phyloP scores from a whole-genome alignment of 495 filamentous ascomycete species.

The Xylaria venustula region DNA sequence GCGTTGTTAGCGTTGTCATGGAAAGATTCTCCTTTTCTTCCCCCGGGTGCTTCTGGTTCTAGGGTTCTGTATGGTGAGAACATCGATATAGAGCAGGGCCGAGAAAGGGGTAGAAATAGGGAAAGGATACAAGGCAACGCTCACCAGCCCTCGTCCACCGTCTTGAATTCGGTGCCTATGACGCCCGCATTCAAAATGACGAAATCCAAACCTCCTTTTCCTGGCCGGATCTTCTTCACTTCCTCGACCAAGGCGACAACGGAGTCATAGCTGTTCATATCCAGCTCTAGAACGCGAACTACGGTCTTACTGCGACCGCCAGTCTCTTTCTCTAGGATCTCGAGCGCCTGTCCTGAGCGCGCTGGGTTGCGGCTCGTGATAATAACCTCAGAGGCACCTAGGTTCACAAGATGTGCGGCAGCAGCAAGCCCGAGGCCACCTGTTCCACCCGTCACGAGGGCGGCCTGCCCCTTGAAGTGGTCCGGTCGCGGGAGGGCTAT shows the following conservation, averaged over 20 bases:
- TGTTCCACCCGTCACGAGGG: constrained; percentile 52
- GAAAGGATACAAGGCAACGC: background rate
- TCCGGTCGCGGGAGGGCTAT: constrained; percentile 22
- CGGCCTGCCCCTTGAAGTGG: constrained; percentile 28
- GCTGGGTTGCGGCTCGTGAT: constrained; percentile 41
- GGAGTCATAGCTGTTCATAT: constrained; percentile 46
- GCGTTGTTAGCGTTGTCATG: background rate
- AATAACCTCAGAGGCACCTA: constrained; percentile 42
- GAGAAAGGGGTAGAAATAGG: too few relatives aligned
- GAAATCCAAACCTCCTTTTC: constrained; percentile 21
- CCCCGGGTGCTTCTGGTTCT: background rate
- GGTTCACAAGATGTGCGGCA: constrained; percentile 37
- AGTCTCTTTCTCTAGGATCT: constrained; percentile 35
- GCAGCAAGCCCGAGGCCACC: constrained; percentile 52
- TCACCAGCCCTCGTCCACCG: constrained; percentile 24
- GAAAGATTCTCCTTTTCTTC: background rate
- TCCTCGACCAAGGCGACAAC: constrained; percentile 39
- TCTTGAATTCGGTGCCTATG: constrained; percentile 8
- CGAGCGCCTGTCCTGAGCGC: constrained; percentile 37
- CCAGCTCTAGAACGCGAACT: constrained; percentile 50
- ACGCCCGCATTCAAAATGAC: constrained; percentile 24
- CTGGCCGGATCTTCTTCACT: constrained; percentile 14
- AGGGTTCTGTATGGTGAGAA: background rate
- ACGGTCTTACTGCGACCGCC: constrained; percentile 23
- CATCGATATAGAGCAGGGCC: too few relatives aligned